Evolutionary conservation across 1,284 basidiomycete species (phyloP).

Genomic region (Cryptococcus sp.): DNA sequence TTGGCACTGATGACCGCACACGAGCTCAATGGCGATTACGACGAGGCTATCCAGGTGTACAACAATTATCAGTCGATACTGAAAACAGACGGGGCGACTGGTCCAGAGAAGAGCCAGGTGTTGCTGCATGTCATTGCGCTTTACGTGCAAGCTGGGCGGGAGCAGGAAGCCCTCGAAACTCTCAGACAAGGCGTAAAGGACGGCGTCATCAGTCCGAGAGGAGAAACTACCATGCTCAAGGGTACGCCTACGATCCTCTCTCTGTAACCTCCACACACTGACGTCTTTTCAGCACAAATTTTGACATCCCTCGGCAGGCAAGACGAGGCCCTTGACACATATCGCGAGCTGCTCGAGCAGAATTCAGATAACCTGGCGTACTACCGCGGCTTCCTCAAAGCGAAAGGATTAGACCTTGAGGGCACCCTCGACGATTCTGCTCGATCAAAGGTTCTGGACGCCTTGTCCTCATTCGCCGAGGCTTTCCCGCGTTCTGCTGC

Average conservation of each 20-base stretch:
- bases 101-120: constrained; percentile 76
- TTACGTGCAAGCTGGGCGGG: constrained; percentile 69
- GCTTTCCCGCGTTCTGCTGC: constrained; percentile 70
- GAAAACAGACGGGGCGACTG: constrained; percentile 60
- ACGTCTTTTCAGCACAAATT: constrained; percentile 49
- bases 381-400: constrained; percentile 71
- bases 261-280: too few relatives aligned
- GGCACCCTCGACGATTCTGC: constrained; percentile 49
- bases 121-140: constrained; percentile 78
- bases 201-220: constrained; percentile 68
- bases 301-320: constrained; percentile 64
- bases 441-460: constrained; percentile 60
- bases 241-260: constrained; percentile 55
- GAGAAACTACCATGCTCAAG: constrained; percentile 68
- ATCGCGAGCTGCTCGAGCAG: constrained; percentile 75
- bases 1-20: constrained; percentile 84
- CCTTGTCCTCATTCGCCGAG: constrained; percentile 63
- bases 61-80: constrained; percentile 59
- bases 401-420: constrained; percentile 64
- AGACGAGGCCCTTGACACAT: constrained; percentile 73
- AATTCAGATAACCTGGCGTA: constrained; percentile 84
- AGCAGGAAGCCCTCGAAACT: constrained; percentile 58
- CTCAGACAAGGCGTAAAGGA: constrained; percentile 69
- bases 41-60: constrained; percentile 72
- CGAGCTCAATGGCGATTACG: constrained; percentile 74